Percentiles rank a stretch among this genome's conserved stretches.
phyloP scores from a whole-genome alignment of 1,139 yeast genomes.

The Trichomonascaceae sp. region DNA sequence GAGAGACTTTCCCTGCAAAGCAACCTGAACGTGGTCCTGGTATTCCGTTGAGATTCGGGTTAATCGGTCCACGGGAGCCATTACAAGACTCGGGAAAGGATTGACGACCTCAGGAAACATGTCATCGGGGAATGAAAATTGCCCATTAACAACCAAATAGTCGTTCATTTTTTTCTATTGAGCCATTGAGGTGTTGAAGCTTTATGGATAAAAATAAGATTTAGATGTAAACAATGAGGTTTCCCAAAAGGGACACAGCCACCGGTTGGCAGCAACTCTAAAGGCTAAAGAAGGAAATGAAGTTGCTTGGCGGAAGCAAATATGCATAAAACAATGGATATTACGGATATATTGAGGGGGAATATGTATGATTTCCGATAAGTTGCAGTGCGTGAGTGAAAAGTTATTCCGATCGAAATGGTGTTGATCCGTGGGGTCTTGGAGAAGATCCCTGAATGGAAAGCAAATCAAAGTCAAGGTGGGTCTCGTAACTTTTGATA shows the following conservation, averaged over 20 bases:
- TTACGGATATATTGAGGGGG: neutral
- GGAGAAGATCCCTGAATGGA: neutral
- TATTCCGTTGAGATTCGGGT: slow-evolving; percentile 23
- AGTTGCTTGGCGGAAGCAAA: neutral
- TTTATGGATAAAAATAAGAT: neutral
- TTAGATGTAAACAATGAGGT: neutral
- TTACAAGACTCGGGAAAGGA: slow-evolving; percentile 28
- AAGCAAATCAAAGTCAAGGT: neutral
- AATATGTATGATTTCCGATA: neutral
- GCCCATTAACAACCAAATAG: slow-evolving; percentile 6
- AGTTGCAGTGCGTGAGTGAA: neutral
- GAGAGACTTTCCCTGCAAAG: slow-evolving; percentile 8
- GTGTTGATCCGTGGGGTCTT: neutral
- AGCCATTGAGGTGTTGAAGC: neutral
- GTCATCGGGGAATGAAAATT: slow-evolving; percentile 28
- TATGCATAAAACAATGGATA: neutral
- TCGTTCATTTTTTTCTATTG: neutral
- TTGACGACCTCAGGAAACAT: slow-evolving; percentile 28
- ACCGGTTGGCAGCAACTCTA: neutral
- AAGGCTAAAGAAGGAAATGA: neutral
- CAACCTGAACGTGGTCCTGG: slow-evolving; percentile 17
- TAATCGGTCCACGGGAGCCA: slow-evolving; percentile 26
- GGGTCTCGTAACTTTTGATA: neutral
- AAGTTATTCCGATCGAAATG: neutral
- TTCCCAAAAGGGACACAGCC: neutral